Base-by-base conservation (phyloP, 2,329 filamentous ascomycete genomes). In the Claviceps sorghi region DNA sequence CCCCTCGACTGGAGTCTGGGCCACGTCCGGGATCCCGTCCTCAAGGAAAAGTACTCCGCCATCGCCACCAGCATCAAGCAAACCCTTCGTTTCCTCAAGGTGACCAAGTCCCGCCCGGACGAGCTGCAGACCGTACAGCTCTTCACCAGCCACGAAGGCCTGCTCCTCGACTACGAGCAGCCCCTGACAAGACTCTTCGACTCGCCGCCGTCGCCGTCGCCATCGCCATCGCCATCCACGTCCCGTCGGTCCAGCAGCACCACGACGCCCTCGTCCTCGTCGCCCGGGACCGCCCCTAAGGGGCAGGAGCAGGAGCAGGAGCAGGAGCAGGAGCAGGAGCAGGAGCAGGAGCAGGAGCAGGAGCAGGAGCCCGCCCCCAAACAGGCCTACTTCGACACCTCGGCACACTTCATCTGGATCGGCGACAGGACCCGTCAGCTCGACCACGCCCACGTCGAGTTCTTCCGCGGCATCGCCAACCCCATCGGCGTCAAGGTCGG, bases 371-470 rank as follows among this genome's bases (percentile, higher is more conserved):
- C 49, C 30, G 48, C 41, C 6, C 15, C 48, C 4, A 41, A 48
- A n/a, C 79, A 79, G 62, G 82, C 83, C 62, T 94, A 87, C 77
- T 97, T 94, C 72, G 86, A 95, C 69, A 97, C 91, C 0, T 95
- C 88, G 4, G 88, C 88, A 0, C 93, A 98, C 66, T 97, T 98
- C 73, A 78, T 98, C 66, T 98, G 93, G 93, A 94, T 98, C 61
- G 93, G 93, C 52, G 93, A 98, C 68, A 86, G 93, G 58, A 98
- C 93, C 2, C 82, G 93, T 47, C 91, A 97, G 69, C 80, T 96
- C 46, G 86, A 93, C 64, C 88, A 91, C 60, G 91, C 86, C 0
- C 93, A 98, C 68, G 86, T 98, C 56, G 93, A 98, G 70, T 98
- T 94, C 75, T 95, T 97, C 78, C 85, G 93, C 46, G 93, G 93